Evolutionary conservation across 1,139 yeast species (phyloP).

Genomic region (Geotrichum citri-aurantii): DNA sequence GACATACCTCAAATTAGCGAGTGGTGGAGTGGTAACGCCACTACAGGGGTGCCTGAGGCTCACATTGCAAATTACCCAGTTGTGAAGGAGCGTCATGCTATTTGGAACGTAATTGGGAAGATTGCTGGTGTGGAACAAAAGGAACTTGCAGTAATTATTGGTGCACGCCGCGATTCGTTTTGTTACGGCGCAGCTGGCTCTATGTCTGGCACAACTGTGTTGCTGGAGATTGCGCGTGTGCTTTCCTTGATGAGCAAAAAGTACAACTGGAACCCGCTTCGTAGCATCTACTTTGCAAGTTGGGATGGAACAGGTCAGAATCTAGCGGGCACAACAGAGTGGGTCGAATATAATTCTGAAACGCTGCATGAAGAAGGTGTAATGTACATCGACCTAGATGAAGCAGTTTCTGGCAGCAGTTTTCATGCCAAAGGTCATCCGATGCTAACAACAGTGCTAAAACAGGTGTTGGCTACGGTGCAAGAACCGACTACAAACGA

Average conservation of each 20-base stretch:
- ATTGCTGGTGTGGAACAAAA: slow-evolving; percentile 76
- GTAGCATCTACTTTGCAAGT: slow-evolving; percentile 76
- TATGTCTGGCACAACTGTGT: slow-evolving; percentile 66
- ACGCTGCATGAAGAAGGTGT: slow-evolving; percentile 56
- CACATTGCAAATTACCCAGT: slow-evolving; percentile 44
- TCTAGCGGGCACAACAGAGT: slow-evolving; percentile 76
- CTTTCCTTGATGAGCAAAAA: slow-evolving; percentile 59
- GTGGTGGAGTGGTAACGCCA: slow-evolving; percentile 42
- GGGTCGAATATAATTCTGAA: slow-evolving; percentile 56
- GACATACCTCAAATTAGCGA: slow-evolving; percentile 37
- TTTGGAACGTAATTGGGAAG: slow-evolving; percentile 76
- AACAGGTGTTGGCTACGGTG: slow-evolving; percentile 34
- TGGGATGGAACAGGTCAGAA: slow-evolving; percentile 83
- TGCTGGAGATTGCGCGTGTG: slow-evolving; percentile 65
- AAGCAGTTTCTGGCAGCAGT: slow-evolving; percentile 56
- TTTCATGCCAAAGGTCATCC: slow-evolving; percentile 64
- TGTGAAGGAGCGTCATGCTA: slow-evolving; percentile 53
- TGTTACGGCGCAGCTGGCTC: slow-evolving; percentile 72
- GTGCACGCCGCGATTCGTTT: slow-evolving; percentile 76
- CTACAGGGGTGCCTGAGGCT: slow-evolving; percentile 34
- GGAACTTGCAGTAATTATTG: slow-evolving; percentile 68
- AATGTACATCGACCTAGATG: slow-evolving; percentile 72
- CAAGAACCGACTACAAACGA: slow-evolving; percentile 33
- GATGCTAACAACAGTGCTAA: slow-evolving; percentile 45
- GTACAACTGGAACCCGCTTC: slow-evolving; percentile 74